Percentiles rank a stretch among this genome's conserved stretches.
These are phyloP conservation scores for Calocybe cyanea DNA, from an alignment of 768 basidiomycete genomes.

Conservation along the genomic window DNA sequence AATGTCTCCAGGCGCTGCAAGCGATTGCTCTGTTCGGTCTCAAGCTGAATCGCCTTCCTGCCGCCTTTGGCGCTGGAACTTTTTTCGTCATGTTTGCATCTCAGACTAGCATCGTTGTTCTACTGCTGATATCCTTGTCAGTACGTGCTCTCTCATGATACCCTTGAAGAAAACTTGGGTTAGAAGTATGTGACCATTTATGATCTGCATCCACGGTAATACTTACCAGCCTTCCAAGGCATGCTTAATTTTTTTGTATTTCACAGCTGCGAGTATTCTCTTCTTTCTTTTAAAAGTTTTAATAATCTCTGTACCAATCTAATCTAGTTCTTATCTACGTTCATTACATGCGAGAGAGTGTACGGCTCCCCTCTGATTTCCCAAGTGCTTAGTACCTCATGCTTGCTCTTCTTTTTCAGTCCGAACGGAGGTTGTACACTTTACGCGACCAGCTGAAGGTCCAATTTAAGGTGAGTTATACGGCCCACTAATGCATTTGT, in stretches of 20 bases:
- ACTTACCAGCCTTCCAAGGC: slow-evolving; percentile 28
- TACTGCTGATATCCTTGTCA: slow-evolving; percentile 9
- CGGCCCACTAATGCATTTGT: neutral
- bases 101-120: neutral
- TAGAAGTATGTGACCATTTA: slow-evolving; percentile 26
- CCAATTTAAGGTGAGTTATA: slow-evolving; percentile 49
- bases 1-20: slow-evolving; percentile 39
- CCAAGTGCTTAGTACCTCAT: slow-evolving; percentile 10
- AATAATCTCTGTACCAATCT: slow-evolving; percentile 10
- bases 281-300: neutral
- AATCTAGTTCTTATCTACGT: slow-evolving; percentile 68
- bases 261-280: slow-evolving; percentile 48
- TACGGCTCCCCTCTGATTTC: slow-evolving; percentile 23
- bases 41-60: slow-evolving; percentile 63
- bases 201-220: neutral
- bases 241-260: slow-evolving; percentile 75
- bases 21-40: slow-evolving; percentile 72
- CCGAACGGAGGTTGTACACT: slow-evolving; percentile 64
- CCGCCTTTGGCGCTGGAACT: slow-evolving; percentile 48
- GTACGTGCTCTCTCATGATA: slow-evolving; percentile 36
- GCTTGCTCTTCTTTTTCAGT: slow-evolving; percentile 36
- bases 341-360: slow-evolving; percentile 62
- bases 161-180: slow-evolving; percentile 30
- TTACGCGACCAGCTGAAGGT: slow-evolving; percentile 74
- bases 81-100: slow-evolving; percentile 51